Percentiles rank a stretch among this genome's conserved stretches.
These are phyloP conservation scores for Chlorella ohadii DNA, from an alignment of 139 green algal genomes.

Conservation along the genomic window DNA sequence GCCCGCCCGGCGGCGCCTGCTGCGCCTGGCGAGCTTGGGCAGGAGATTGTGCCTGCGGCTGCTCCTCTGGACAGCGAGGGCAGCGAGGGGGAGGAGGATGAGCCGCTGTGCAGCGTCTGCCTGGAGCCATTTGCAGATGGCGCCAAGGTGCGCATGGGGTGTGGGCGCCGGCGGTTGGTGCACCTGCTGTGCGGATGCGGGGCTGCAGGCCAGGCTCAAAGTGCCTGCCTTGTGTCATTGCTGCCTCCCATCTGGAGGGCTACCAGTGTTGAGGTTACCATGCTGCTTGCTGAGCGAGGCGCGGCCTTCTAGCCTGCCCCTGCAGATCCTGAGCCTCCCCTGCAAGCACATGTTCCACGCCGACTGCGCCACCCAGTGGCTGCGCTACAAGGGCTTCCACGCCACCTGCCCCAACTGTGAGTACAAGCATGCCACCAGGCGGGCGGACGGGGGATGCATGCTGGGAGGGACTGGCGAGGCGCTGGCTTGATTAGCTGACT, in stretches of 20 bases:
- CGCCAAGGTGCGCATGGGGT: not conserved
- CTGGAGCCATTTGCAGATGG: constrained; percentile 25
- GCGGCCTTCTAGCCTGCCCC: not conserved
- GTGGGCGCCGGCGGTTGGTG: too few relatives aligned
- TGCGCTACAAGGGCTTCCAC: not conserved
- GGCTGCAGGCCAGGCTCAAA: too few relatives aligned
- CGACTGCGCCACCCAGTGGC: constrained; percentile 14
- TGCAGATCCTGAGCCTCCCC: constrained; percentile 28
- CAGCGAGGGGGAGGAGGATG: constrained; percentile 17
- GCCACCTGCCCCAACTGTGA: constrained; percentile 27
- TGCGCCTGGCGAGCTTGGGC: not conserved
- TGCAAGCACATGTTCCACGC: constrained; percentile 23
- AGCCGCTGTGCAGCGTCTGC: constrained; percentile 30
- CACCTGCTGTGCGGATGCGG: too few relatives aligned
- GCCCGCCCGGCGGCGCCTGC: not conserved
- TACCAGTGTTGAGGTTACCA: too few relatives aligned
- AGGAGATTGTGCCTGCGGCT: not conserved
- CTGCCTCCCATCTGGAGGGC: too few relatives aligned
- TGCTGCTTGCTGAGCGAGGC: too few relatives aligned
- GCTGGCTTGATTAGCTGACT: too few relatives aligned
- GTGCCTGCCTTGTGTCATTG: too few relatives aligned
- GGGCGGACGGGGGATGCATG: too few relatives aligned
- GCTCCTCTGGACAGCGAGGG: not conserved
- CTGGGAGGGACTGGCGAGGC: too few relatives aligned
- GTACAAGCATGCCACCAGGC: too few relatives aligned